Conservation (phyloP, 169 alveolate genomes). For the Eimeria maxima region DNA sequence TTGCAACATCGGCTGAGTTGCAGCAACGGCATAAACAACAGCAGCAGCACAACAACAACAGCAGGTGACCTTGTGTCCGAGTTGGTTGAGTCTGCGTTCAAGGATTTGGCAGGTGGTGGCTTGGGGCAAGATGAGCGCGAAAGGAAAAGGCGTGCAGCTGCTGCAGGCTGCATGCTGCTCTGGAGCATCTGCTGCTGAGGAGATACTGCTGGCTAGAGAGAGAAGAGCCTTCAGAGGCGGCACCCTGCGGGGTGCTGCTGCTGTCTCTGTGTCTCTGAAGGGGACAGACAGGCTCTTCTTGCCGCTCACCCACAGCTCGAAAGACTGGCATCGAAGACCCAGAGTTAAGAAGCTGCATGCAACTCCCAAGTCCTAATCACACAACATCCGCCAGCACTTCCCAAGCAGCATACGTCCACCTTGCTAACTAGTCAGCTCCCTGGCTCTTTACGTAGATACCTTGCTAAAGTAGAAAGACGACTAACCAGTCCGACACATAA, state of each 20-base stretch:
- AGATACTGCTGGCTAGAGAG: not conserved
- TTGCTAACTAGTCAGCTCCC: not conserved
- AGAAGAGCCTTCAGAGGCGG: conserved; percentile 42
- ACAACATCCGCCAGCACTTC: not conserved
- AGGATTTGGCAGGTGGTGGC: conserved; percentile 45
- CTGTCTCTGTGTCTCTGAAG: conserved; percentile 12
- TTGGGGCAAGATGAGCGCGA: conserved; percentile 57
- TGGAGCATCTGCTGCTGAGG: conserved; percentile 18
- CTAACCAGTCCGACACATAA: no score
- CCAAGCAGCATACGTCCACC: not conserved
- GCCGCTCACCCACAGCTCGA: conserved; percentile 33
- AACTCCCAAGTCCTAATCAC: conserved; percentile 32
- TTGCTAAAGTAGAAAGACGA: no score
- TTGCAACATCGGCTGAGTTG: not conserved
- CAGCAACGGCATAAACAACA: conserved; percentile 10
- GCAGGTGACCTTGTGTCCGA: conserved; percentile 65
- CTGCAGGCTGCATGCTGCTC: conserved; percentile 46
- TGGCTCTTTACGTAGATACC: no score
- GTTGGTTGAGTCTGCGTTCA: conserved; percentile 44
- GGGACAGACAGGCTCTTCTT: not conserved
- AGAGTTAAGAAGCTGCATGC: not conserved
- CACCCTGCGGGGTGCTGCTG: conserved; percentile 12
- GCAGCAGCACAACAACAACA: not conserved
- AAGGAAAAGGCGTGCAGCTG: conserved; percentile 78
- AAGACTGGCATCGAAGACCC: not conserved